A percentile compares a stretch with the other conserved stretches of the same genome.
Evolutionary conservation across 2,329 filamentous ascomycete species (phyloP).

Genomic region (Knufia fluminis): DNA sequence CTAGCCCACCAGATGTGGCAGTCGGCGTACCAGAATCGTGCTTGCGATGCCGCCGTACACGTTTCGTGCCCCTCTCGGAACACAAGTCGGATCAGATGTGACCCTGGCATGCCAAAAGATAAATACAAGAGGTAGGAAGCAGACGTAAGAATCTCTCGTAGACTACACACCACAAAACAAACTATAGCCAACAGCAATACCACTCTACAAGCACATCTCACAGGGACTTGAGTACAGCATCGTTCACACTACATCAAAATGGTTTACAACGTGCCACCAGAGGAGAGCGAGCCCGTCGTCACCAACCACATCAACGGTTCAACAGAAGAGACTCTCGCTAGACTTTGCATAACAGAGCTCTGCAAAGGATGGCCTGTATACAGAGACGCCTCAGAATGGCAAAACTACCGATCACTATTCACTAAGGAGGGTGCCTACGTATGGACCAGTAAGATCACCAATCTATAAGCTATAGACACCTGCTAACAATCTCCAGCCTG

Average conservation of each 20-base stretch:
- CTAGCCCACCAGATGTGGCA: too few species aligned
- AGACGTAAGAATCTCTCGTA: not conserved
- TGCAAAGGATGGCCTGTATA: constrained; percentile 49
- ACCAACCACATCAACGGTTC: constrained; percentile 38
- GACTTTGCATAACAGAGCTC: constrained; percentile 42
- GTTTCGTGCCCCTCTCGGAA: constrained; percentile 1
- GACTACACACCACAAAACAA: not conserved
- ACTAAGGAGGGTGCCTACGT: constrained; percentile 37
- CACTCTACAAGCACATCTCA: not conserved
- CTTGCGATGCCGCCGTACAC: not conserved
- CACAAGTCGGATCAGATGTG: not conserved
- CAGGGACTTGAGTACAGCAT: not conserved
- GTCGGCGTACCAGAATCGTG: not conserved
- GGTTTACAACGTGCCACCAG: constrained; percentile 23
- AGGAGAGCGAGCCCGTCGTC: constrained; percentile 21
- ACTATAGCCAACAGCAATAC: not conserved
- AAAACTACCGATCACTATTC: constrained; percentile 44
- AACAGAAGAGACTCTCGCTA: constrained; percentile 34
- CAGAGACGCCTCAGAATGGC: constrained; percentile 46
- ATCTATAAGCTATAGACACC: not conserved
- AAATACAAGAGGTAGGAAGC: not conserved
- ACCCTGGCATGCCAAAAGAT: not conserved
- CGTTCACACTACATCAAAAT: constrained; percentile 7
- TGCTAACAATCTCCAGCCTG: constrained; percentile 33
- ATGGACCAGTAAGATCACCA: constrained; percentile 39